Conservation (phyloP, 2,329 filamentous ascomycete genomes). For the Nothopassalora personata region DNA sequence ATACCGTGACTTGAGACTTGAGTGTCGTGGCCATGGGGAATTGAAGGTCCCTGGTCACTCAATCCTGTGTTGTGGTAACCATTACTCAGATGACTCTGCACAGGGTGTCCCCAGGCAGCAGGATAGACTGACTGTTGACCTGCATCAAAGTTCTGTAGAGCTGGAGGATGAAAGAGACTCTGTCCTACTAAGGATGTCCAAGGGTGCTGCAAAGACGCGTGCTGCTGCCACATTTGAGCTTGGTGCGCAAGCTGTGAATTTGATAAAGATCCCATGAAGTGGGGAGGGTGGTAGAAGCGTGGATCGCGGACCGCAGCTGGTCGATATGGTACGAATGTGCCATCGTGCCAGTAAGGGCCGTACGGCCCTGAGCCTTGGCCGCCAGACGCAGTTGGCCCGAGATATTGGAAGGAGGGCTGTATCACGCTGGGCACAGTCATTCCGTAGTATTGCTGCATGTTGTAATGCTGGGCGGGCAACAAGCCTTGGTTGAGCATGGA, state of each 20-base stretch:
- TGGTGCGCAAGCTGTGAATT: conserved; percentile 19
- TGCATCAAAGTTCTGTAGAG: background rate
- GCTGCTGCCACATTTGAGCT: conserved; percentile 21
- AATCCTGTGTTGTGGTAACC: background rate
- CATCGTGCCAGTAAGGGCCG: conserved; percentile 60
- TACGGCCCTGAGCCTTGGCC: conserved; percentile 52
- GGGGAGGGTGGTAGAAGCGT: conserved; percentile 35
- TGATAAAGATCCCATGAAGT: conserved; percentile 17
- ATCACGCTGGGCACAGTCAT: conserved; percentile 55
- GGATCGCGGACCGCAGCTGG: conserved; percentile 54
- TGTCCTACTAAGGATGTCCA: conserved; percentile 8
- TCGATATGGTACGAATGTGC: conserved; percentile 56
- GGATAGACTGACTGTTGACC: background rate
- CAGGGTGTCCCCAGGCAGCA: background rate
- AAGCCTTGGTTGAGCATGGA: conserved; percentile 55
- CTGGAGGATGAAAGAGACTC: conserved; percentile 11
- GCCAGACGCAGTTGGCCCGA: conserved; percentile 55
- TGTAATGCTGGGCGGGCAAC: conserved; percentile 39
- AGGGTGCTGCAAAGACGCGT: conserved; percentile 7
- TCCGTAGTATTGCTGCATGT: conserved; percentile 31
- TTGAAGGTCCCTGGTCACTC: background rate
- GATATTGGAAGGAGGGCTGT: conserved; percentile 54
- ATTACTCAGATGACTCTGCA: background rate
- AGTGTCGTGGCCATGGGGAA: background rate
- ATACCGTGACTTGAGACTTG: conserved; percentile 1